phyloP scores from a whole-genome alignment of 2,329 filamentous ascomycete species.

The Diaporthe eres region DNA sequence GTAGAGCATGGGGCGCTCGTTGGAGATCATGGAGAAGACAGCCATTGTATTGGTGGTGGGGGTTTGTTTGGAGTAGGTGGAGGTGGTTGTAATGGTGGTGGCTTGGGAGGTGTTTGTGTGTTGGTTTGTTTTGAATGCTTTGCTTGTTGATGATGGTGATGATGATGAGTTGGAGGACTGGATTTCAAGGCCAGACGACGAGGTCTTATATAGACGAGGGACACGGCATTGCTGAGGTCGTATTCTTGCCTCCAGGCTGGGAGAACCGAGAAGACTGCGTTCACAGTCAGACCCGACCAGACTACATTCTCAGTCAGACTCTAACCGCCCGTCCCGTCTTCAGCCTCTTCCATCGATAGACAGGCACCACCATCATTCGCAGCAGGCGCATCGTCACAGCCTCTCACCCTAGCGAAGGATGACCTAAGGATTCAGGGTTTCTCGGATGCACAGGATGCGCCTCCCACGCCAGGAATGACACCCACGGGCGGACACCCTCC shows the following conservation, averaged over 20 bases:
- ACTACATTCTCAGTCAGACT: conserved; percentile 15
- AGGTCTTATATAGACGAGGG: conserved; percentile 46
- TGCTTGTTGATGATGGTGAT: conserved; percentile 43
- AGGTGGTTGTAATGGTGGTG: conserved; percentile 27
- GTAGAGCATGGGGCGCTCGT: conserved; percentile 54
- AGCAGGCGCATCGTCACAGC: conserved; percentile 36
- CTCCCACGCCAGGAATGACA: conserved; percentile 31
- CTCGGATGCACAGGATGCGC: conserved; percentile 37
- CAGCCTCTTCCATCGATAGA: conserved; percentile 39
- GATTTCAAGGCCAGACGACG: conserved; percentile 44
- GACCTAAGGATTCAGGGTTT: conserved; percentile 40
- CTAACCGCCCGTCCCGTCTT: conserved; percentile 38
- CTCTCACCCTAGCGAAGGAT: conserved; percentile 38
- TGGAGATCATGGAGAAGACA: conserved; percentile 49
- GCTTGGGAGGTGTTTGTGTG: conserved; percentile 33
- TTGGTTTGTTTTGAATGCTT: conserved; percentile 36
- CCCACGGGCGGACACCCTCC: conserved; percentile 8
- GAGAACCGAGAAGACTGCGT: not conserved
- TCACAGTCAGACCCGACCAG: conserved; percentile 16
- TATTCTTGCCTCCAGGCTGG: conserved; percentile 18
- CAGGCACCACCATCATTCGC: conserved; percentile 30
- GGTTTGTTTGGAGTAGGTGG: conserved; percentile 19
- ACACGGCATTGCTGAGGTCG: conserved; percentile 38
- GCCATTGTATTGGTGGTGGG: conserved; percentile 54
- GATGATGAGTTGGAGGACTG: conserved; percentile 44